Evolutionary conservation across 2,329 filamentous ascomycete genomes (phyloP).

Genomic region (Pseudofabraea citricarpa): DNA sequence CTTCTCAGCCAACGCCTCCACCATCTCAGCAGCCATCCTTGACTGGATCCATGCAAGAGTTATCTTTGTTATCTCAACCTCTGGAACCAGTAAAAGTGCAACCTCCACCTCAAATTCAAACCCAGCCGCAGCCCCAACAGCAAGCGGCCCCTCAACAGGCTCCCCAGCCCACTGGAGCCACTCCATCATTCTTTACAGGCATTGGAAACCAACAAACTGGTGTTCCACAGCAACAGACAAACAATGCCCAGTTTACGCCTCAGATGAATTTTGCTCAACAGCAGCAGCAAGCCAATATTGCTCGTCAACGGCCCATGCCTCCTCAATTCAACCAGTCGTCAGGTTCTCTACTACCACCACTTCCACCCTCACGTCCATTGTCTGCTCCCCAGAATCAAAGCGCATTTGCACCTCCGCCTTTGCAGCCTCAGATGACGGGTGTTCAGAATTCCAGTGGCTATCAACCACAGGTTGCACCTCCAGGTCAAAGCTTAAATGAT

Average conservation of each 20-base stretch:
- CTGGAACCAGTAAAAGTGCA: constrained; percentile 47
- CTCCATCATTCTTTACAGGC: constrained; percentile 52
- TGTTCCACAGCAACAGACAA: constrained; percentile 23
- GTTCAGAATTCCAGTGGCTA: constrained; percentile 41
- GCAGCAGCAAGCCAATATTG: constrained; percentile 37
- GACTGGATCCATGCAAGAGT: constrained; percentile 65
- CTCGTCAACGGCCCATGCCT: constrained; percentile 65
- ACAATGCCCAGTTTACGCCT: constrained; percentile 30
- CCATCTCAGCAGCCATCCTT: constrained; percentile 43
- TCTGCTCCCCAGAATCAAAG: constrained; percentile 82
- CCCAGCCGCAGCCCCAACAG: constrained; percentile 27
- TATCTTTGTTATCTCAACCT: constrained; percentile 58
- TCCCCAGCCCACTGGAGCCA: constrained; percentile 47
- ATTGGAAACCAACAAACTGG: constrained; percentile 44
- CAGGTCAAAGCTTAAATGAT: constrained; percentile 73
- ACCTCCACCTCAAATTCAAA: constrained; percentile 27
- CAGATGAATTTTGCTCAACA: constrained; percentile 32
- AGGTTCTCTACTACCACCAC: constrained; percentile 67
- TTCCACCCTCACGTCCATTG: constrained; percentile 70
- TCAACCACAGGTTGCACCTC: constrained; percentile 60
- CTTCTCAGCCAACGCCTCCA: constrained; percentile 35
- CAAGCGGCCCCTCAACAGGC: constrained; percentile 28
- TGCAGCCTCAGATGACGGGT: constrained; percentile 85
- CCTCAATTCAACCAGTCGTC: constrained; percentile 56
- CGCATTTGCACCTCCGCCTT: constrained; percentile 65